Percentiles rank a stretch among this genome's conserved stretches.
Conservation (phyloP, 768 basidiomycete species). For the Brasilioporus rufonigricans region DNA sequence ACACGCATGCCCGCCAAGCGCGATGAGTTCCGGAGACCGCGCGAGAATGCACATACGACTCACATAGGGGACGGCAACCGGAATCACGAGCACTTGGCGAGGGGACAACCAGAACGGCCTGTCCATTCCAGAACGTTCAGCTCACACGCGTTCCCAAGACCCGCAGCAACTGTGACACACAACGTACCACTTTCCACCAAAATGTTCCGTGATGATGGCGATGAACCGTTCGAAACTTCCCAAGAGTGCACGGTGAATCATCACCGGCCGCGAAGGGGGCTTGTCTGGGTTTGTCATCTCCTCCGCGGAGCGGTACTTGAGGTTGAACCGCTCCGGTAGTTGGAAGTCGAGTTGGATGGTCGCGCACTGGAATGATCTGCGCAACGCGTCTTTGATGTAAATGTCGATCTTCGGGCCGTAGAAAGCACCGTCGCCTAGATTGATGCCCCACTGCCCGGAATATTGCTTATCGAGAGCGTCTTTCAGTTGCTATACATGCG, state of each 20-base stretch:
- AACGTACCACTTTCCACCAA: slow-evolving; percentile 91
- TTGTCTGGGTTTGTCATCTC: slow-evolving; percentile 50
- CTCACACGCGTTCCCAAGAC: neutral
- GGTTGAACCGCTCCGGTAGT: slow-evolving; percentile 92
- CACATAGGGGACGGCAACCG: slow-evolving; percentile 87
- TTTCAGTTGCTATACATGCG: slow-evolving; percentile 65
- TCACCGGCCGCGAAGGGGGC: slow-evolving; percentile 78
- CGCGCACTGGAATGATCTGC: slow-evolving; percentile 94
- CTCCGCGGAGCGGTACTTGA: slow-evolving; percentile 82
- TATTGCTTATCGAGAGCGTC: slow-evolving; percentile 81
- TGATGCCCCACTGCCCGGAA: slow-evolving; percentile 87
- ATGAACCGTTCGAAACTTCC: slow-evolving; percentile 95
- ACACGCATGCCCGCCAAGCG: slow-evolving; percentile 3
- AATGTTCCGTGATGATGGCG: slow-evolving; percentile 95
- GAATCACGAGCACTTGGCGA: slow-evolving; percentile 93
- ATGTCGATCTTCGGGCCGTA: slow-evolving; percentile 99
- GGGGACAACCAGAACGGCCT: slow-evolving; percentile 99
- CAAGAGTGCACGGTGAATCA: slow-evolving; percentile 96
- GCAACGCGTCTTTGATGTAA: slow-evolving; percentile 88
- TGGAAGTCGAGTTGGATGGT: slow-evolving; percentile 99
- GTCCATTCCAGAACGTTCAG: neutral
- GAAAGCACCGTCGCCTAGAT: slow-evolving; percentile 97
- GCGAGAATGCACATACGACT: slow-evolving; percentile 32
- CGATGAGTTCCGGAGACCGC: neutral
- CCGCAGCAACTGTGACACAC: neutral